A percentile compares a stretch with the other conserved stretches of the same genome.
These are phyloP conservation scores for Trametes gibbosa DNA, from an alignment of 768 basidiomycete genomes.

Conservation along the genomic window DNA sequence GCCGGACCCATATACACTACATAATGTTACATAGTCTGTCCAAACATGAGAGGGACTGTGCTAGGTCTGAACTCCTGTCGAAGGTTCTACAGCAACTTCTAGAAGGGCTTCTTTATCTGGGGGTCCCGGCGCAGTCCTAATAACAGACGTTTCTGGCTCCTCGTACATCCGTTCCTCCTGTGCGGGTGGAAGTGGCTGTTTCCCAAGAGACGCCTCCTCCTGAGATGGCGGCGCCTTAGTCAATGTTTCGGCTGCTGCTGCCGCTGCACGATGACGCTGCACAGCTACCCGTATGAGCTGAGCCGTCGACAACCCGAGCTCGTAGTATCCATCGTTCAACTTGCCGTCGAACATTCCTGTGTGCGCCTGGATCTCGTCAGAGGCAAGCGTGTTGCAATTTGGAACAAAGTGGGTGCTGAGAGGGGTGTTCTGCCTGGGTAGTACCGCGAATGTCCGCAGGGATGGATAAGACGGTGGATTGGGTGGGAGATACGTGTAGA, in stretches of 20 bases:
- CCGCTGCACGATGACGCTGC: constrained; percentile 15
- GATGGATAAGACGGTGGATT: constrained; percentile 52
- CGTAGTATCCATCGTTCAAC: constrained; percentile 89
- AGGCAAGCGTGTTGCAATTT: constrained; percentile 61
- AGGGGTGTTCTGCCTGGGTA: constrained; percentile 54
- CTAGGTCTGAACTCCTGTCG: neutral
- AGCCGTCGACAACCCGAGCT: constrained; percentile 69
- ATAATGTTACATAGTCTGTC: constrained; percentile 8
- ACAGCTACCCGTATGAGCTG: constrained; percentile 61
- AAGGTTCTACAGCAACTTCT: no score
- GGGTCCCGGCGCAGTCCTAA: neutral
- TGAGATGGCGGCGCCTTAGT: neutral
- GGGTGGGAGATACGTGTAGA: constrained; percentile 77
- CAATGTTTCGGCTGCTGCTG: neutral
- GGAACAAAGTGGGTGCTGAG: constrained; percentile 56
- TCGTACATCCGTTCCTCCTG: neutral
- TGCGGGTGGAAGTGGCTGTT: neutral
- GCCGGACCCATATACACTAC: constrained; percentile 8
- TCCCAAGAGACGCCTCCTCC: neutral
- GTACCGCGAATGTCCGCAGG: constrained; percentile 73
- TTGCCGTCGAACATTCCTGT: constrained; percentile 81
- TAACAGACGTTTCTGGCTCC: neutral
- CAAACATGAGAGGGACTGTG: neutral
- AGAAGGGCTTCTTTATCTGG: neutral
- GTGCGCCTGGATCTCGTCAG: constrained; percentile 83